Evolutionary conservation across 331 rosid genomes (phyloP).

Genomic region (Spiraea crenata): DNA sequence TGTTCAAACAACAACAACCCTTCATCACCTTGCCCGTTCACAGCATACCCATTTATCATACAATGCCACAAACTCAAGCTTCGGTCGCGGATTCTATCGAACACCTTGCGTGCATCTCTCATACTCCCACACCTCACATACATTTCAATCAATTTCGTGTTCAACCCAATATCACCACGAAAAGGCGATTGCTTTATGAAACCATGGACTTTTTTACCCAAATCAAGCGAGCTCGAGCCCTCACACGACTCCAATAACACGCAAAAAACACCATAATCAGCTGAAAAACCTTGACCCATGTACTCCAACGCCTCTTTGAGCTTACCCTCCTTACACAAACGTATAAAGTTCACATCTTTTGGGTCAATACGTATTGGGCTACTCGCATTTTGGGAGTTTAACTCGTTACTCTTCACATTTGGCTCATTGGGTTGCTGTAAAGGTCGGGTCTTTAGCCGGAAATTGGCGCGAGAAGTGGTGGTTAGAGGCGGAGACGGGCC

Average conservation of each 20-base stretch:
- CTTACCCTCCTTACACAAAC: slow-evolving; percentile 61
- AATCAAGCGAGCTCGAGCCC: slow-evolving; percentile 38
- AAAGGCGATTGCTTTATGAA: slow-evolving; percentile 43
- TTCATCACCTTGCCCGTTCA: slow-evolving; percentile 47
- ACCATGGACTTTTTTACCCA: slow-evolving; percentile 52
- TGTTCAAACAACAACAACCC: slow-evolving; percentile 55
- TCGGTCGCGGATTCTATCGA: slow-evolving; percentile 64
- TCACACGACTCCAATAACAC: slow-evolving; percentile 54
- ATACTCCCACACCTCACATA: slow-evolving; percentile 52
- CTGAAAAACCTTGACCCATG: slow-evolving; percentile 56
- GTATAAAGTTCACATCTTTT: slow-evolving; percentile 41
- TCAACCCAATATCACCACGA: slow-evolving; percentile 49
- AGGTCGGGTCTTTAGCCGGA: slow-evolving; percentile 33
- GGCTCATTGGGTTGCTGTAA: slow-evolving; percentile 28
- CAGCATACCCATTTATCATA: slow-evolving; percentile 58
- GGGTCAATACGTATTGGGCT: slow-evolving; percentile 15
- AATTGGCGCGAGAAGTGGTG: slow-evolving; percentile 26
- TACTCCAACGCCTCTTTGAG: slow-evolving; percentile 51
- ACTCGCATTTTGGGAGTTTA: slow-evolving; percentile 26
- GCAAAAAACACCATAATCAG: slow-evolving; percentile 50
- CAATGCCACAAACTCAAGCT: slow-evolving; percentile 51
- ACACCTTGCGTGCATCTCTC: slow-evolving; percentile 69
- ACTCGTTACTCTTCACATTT: slow-evolving; percentile 15
- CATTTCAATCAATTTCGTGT: slow-evolving; percentile 47
- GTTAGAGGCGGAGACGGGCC: slow-evolving; percentile 13